These are phyloP conservation scores for Sclerotinia trifoliorum DNA, from an alignment of 2,329 filamentous ascomycete genomes.

Conservation along the genomic window DNA sequence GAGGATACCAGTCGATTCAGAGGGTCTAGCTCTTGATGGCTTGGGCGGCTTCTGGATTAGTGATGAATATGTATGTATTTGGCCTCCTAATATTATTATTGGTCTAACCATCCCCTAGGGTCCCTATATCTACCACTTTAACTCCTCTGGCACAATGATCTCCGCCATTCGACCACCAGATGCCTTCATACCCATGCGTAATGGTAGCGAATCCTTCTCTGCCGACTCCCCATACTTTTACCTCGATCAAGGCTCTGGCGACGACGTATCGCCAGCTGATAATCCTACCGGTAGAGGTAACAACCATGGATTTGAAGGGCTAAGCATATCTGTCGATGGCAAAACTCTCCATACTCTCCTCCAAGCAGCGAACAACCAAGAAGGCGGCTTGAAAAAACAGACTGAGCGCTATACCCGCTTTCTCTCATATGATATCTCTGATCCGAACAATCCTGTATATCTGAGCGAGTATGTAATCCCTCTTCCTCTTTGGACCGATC, in stretches of 20 bases:
- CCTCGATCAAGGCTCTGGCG: constrained; percentile 42
- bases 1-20: constrained; percentile 61
- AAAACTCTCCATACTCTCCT: constrained; percentile 63
- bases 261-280: constrained; percentile 52
- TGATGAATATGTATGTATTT: constrained; percentile 57
- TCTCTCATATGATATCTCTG: constrained; percentile 61
- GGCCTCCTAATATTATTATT: background rate
- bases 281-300: constrained; percentile 64
- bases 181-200: constrained; percentile 63
- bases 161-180: constrained; percentile 63
- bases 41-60: constrained; percentile 62
- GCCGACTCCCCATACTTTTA: constrained; percentile 64
- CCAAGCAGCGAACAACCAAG: constrained; percentile 63
- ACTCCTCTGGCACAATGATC: constrained; percentile 56
- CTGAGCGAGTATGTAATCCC: constrained; percentile 64
- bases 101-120: constrained; percentile 41
- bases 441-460: constrained; percentile 46
- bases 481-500: constrained; percentile 58
- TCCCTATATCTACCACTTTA: constrained; percentile 68
- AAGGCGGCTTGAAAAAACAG: constrained; percentile 56
- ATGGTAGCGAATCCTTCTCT: constrained; percentile 60
- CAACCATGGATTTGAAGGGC: constrained; percentile 73
- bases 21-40: constrained; percentile 61
- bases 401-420: constrained; percentile 59
- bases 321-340: constrained; percentile 62